phyloP scores from a whole-genome alignment of 805 yeast species.

The Zygosaccharomyces bisporus region DNA sequence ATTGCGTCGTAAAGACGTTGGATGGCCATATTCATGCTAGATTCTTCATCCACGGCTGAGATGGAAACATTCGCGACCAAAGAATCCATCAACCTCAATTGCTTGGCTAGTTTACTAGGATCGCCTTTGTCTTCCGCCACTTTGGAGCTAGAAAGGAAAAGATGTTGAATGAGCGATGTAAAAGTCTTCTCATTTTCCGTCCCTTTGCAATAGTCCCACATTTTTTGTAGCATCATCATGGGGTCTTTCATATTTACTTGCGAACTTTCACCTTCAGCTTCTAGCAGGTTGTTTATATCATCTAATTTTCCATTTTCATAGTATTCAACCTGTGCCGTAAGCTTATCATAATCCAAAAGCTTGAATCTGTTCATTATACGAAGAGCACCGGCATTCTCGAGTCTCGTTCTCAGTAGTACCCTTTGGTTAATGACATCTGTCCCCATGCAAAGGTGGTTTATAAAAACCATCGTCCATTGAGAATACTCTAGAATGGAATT shows the following conservation, averaged over 20 bases:
- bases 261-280: constrained; percentile 25
- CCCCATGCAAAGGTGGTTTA: constrained; percentile 31
- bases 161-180: constrained; percentile 44
- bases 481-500: constrained; percentile 39
- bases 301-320: constrained; percentile 47
- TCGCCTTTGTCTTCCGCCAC: constrained; percentile 25
- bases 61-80: constrained; percentile 63
- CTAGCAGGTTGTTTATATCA: constrained; percentile 32
- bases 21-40: constrained; percentile 75
- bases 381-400: constrained; percentile 33
- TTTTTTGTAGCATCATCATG: constrained; percentile 56
- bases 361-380: constrained; percentile 45
- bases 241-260: constrained; percentile 55
- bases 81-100: constrained; percentile 60
- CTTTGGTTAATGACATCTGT: constrained; percentile 33
- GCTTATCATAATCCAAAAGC: constrained; percentile 54
- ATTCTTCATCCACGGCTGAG: constrained; percentile 48
- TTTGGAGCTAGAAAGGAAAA: constrained; percentile 32
- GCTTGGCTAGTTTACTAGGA: constrained; percentile 32
- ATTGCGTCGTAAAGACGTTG: constrained; percentile 71
- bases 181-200: constrained; percentile 51
- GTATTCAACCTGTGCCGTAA: constrained; percentile 63
- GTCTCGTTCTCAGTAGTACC: constrained; percentile 31
- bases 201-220: constrained; percentile 47
- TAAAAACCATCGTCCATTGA: constrained; percentile 31